Evolutionary conservation across 1,139 yeast species (phyloP).

Genomic region (Yamadazyma dendronema): DNA sequence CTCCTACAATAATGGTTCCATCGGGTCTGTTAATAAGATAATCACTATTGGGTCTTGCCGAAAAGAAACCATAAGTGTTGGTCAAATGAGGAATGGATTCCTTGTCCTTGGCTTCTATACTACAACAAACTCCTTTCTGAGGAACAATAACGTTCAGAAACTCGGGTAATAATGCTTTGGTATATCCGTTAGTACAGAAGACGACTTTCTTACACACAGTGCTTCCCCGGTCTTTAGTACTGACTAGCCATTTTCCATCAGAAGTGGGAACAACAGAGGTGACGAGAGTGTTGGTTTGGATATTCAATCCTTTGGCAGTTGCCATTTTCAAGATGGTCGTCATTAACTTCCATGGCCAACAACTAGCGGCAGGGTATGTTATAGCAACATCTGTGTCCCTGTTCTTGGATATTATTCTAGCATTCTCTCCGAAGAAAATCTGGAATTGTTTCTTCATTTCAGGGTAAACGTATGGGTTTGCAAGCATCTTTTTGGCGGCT

Average conservation of each 20-base stretch:
- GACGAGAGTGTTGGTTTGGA: constrained; percentile 41
- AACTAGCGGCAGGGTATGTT: constrained; percentile 35
- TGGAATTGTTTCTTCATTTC: constrained; percentile 16
- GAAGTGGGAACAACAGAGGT: constrained; percentile 15
- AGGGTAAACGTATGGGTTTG: constrained; percentile 16
- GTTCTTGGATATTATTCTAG: constrained; percentile 17
- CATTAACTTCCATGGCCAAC: constrained; percentile 41
- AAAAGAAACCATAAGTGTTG: constrained; percentile 21
- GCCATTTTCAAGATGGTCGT: constrained; percentile 25
- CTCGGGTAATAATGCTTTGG: constrained; percentile 9
- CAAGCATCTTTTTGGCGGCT: constrained; percentile 16
- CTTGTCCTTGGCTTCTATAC: constrained; percentile 13
- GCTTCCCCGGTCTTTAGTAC: constrained; percentile 27
- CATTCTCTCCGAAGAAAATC: constrained; percentile 18
- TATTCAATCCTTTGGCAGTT: constrained; percentile 28
- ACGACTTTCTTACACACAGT: constrained; percentile 8
- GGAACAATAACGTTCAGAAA: constrained; percentile 16
- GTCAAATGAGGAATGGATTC: constrained; percentile 20
- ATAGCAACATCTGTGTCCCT: constrained; percentile 28
- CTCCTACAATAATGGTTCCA: constrained; percentile 23
- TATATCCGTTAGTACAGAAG: constrained; percentile 10
- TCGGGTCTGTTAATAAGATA: constrained; percentile 24
- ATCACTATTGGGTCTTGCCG: constrained; percentile 17
- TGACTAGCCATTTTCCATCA: constrained; percentile 20
- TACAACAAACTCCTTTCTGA: constrained; percentile 18